Conservation (phyloP, 2,329 filamentous ascomycete species). For the Verticillium nubilum region DNA sequence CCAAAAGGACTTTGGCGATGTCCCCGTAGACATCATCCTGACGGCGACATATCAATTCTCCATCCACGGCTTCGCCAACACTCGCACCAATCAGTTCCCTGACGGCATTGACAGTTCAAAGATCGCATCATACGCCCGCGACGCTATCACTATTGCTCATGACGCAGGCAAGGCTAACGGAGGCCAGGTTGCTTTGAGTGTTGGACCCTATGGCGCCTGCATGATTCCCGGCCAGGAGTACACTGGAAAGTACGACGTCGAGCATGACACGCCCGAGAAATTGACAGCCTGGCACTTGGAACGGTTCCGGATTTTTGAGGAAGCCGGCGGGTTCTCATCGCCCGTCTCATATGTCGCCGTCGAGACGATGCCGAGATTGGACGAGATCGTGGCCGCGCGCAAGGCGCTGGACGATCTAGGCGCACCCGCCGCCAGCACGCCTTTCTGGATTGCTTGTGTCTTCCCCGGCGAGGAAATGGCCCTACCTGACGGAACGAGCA, state of each 20-base stretch:
- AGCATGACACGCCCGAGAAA: constrained; percentile 34
- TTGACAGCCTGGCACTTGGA: constrained; percentile 53
- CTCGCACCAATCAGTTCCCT: constrained; percentile 34
- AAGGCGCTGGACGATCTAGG: constrained; percentile 26
- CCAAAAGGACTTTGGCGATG: constrained; percentile 48
- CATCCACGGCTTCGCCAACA: constrained; percentile 47
- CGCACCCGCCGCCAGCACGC: constrained; percentile 22
- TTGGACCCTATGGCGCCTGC: constrained; percentile 63
- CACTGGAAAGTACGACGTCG: constrained; percentile 51
- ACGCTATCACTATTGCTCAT: constrained; percentile 37
- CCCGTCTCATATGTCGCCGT: constrained; percentile 52
- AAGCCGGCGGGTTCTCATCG: constrained; percentile 27
- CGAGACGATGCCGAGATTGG: constrained; percentile 59
- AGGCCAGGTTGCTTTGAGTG: constrained; percentile 47
- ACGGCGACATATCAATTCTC: constrained; percentile 66
- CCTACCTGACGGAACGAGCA: constrained; percentile 51
- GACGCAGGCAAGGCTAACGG: constrained; percentile 19
- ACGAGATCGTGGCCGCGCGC: constrained; percentile 56
- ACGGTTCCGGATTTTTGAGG: constrained; percentile 45
- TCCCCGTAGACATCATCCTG: constrained; percentile 57
- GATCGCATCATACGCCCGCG: constrained; percentile 35
- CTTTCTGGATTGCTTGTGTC: constrained; percentile 59
- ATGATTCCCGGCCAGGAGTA: constrained; percentile 65
- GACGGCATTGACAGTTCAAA: constrained; percentile 33
- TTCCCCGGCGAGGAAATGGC: constrained; percentile 48